Evolutionary conservation across 2,329 filamentous ascomycete species (phyloP).

Genomic region (Aspergillus aculeatinus): DNA sequence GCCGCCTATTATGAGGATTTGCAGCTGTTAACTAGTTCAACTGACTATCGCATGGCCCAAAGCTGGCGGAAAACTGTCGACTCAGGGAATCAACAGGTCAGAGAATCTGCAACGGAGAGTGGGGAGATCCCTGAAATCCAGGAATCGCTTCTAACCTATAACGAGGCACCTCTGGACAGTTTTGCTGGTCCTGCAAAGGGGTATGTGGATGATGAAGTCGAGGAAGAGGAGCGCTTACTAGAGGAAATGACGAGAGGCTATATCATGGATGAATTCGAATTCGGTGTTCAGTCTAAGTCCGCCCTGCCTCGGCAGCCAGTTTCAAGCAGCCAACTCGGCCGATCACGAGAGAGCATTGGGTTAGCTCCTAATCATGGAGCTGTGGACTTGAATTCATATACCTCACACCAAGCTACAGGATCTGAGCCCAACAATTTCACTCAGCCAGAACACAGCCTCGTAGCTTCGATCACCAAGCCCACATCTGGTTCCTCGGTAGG

Average conservation of each 20-base stretch:
- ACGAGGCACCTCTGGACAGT: conserved; percentile 25
- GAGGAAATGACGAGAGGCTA: conserved; percentile 88
- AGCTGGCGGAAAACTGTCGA: conserved; percentile 68
- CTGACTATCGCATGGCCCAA: conserved; percentile 34
- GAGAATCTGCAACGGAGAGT: conserved; percentile 69
- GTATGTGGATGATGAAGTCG: conserved; percentile 62
- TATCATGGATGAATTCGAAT: conserved; percentile 77
- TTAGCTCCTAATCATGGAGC: conserved; percentile 70
- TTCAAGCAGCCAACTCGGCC: conserved; percentile 74
- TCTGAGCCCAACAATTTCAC: conserved; percentile 33
- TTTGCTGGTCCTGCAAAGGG: conserved; percentile 36
- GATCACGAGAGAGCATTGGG: conserved; percentile 74
- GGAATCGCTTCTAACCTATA: conserved; percentile 52
- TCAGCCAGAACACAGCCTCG: conserved; percentile 40
- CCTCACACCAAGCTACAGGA: conserved; percentile 63
- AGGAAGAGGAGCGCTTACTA: conserved; percentile 72
- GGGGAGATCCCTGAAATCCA: conserved; percentile 60
- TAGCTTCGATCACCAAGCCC: conserved; percentile 4
- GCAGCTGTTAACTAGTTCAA: conserved; percentile 59
- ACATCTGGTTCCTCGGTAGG: conserved; percentile 4
- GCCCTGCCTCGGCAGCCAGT: conserved; percentile 75
- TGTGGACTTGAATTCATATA: conserved; percentile 66
- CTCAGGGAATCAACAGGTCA: conserved; percentile 71
- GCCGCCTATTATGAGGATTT: conserved; percentile 92
- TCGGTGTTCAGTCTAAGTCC: conserved; percentile 66